Percentiles rank a stretch among this genome's conserved stretches.
phyloP scores from a whole-genome alignment of 345 rosid genomes.

The Lepidium didymum region DNA sequence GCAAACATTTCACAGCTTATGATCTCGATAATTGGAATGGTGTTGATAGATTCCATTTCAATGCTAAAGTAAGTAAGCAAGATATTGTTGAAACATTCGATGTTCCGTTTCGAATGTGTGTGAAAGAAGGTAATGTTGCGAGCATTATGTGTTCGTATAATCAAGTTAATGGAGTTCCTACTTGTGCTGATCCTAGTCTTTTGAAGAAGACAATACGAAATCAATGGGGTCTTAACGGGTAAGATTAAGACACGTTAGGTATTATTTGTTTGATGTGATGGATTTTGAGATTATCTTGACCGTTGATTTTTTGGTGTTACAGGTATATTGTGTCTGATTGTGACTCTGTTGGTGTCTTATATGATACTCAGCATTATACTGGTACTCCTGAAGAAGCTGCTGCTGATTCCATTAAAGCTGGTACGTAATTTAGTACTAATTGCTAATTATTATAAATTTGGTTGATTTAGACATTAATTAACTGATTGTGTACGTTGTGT shows the following conservation, averaged over 20 bases:
- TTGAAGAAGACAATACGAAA: conserved; percentile 49
- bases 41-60: conserved; percentile 62
- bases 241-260: neutral
- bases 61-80: conserved; percentile 83
- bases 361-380: conserved; percentile 53
- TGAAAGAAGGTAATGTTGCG: conserved; percentile 69
- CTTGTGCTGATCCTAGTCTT: conserved; percentile 75
- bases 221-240: conserved; percentile 83
- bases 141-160: conserved; percentile 94
- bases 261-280: too few species aligned
- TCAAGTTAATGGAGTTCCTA: conserved; percentile 77
- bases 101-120: conserved; percentile 75
- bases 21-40: conserved; percentile 90
- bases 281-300: neutral
- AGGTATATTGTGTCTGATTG: conserved; percentile 90
- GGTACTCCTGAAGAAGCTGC: conserved; percentile 89
- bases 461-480: too few species aligned
- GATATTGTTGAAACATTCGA: conserved; percentile 75
- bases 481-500: conserved; percentile 4
- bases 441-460: too few species aligned
- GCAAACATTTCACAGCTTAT: conserved; percentile 89
- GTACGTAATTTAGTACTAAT: conserved; percentile 22
- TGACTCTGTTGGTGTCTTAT: conserved; percentile 73
- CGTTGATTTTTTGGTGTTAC: neutral
- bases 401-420: conserved; percentile 84